Base-by-base conservation (phyloP, 1,284 basidiomycete species). In the Cutaneotrichosporon cyanovorans region DNA sequence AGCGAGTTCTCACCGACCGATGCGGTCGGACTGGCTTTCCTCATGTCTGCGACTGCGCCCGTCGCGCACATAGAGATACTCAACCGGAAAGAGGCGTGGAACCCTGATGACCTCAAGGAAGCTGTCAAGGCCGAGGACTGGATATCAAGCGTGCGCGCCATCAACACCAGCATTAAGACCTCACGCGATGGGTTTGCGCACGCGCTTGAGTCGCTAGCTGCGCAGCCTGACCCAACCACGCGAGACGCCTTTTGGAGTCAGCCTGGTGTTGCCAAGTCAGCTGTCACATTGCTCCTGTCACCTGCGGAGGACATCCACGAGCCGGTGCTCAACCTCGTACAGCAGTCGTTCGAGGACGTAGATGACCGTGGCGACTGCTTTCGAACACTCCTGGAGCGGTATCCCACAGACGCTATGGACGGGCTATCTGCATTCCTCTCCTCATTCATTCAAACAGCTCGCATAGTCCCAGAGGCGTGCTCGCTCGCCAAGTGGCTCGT, bases 341-440 rank as follows among this genome's bases (percentile, higher is more conserved):
- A 85, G 19, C 79, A 86, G 51, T 83, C 87, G 0, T 91, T 85
- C 59, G 85, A 90, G 52, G 86, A 93, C 56, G 85, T 84, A 16
- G 87, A 91, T 59, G 82, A 81, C 30, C 84, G 92, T 39, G 75
- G 79, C 22, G 91, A 93, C 54, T 90, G 87, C 65, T 84, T 93
- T 62, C 80, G 85, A 10, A 80, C 78, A 5, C 73, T 95, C 19
- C 72, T 95, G 4, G 74, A 77, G 52, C 78, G 82, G 39, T 75
- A 78, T 48, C 80, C 87, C 0, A 74, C 77, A 32, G 74, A 76
- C 12, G 76, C 85, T 0, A 74, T 95, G 36, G 74, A 80, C 15
- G 89, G 85, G 5, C 73, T 93, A 21, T 75, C 78, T 43, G 70
- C 74, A 15, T 84, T 82, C 59, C 76, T 95, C 3, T 69, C 74